A percentile compares a stretch with the other conserved stretches of the same genome.
These are phyloP conservation scores for Cicer arietinum DNA, from an alignment of 306 rosid species.

Conservation along the genomic window DNA sequence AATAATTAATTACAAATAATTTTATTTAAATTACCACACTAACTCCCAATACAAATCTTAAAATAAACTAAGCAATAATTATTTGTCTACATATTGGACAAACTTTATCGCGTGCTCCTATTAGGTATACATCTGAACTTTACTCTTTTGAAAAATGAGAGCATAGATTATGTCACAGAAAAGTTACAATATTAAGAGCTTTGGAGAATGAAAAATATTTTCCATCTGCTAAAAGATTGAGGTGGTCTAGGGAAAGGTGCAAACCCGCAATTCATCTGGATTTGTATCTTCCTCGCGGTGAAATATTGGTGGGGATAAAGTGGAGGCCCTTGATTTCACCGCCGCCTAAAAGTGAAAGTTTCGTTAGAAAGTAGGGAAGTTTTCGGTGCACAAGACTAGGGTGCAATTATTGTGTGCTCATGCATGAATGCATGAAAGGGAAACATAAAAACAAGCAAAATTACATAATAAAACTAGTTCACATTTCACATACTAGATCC, in stretches of 20 bases:
- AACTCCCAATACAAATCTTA: too few relatives aligned
- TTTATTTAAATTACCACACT: too few relatives aligned
- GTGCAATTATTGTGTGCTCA: too few relatives aligned
- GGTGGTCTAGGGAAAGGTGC: constrained; percentile 49
- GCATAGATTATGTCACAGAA: constrained; percentile 20
- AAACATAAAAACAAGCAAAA: constrained; percentile 32
- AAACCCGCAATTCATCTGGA: constrained; percentile 85
- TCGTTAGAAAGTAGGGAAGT: constrained; percentile 25
- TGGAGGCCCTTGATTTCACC: constrained; percentile 61
- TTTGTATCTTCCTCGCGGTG: constrained; percentile 76
- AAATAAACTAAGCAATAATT: too few relatives aligned
- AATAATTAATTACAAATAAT: too few relatives aligned
- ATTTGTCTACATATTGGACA: too few relatives aligned
- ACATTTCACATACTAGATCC: constrained; percentile 63
- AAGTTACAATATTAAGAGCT: constrained; percentile 25
- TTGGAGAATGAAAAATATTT: constrained; percentile 12
- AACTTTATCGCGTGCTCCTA: too few relatives aligned
- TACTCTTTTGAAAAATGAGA: constrained; percentile 1
- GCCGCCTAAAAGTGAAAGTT: constrained; percentile 56
- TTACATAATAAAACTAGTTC: constrained; percentile 32
- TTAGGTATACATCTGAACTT: constrained; percentile 40
- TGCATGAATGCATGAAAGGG: constrained; percentile 4
- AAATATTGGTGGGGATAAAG: constrained; percentile 77
- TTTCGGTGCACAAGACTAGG: constrained; percentile 13
- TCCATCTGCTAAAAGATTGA: constrained; percentile 29